A percentile compares a stretch with the other conserved stretches of the same genome.
These are phyloP conservation scores for Penicillium parvum DNA, from an alignment of 495 filamentous ascomycete species.

Conservation along the genomic window DNA sequence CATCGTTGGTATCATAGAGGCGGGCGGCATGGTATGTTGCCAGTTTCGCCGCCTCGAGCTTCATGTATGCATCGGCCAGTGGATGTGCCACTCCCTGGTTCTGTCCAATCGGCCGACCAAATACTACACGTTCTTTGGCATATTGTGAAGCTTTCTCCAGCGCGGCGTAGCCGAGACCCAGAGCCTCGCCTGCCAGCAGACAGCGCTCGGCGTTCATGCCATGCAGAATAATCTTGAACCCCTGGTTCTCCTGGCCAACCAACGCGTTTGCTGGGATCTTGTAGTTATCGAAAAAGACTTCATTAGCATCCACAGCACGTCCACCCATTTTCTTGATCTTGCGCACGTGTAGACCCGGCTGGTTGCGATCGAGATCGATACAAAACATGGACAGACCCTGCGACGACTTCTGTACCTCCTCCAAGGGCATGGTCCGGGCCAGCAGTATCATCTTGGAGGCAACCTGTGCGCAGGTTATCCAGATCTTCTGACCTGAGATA, in stretches of 20 bases:
- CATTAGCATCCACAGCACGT: slow-evolving; percentile 73
- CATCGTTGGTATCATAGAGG: slow-evolving; percentile 62
- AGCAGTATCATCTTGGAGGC: slow-evolving; percentile 74
- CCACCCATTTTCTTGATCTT: slow-evolving; percentile 81
- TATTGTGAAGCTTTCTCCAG: slow-evolving; percentile 61
- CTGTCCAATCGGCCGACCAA: slow-evolving; percentile 65
- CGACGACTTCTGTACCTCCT: slow-evolving; percentile 59
- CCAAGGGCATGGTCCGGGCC: slow-evolving; percentile 64
- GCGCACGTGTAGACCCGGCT: slow-evolving; percentile 56
- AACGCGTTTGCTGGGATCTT: slow-evolving; percentile 53
- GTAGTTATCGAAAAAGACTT: slow-evolving; percentile 80
- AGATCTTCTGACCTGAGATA: slow-evolving; percentile 74
- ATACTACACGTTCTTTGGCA: slow-evolving; percentile 64
- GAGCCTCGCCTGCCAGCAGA: slow-evolving; percentile 70
- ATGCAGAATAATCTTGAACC: slow-evolving; percentile 74
- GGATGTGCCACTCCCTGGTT: slow-evolving; percentile 76
- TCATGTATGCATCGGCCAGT: slow-evolving; percentile 70
- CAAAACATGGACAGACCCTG: slow-evolving; percentile 74
- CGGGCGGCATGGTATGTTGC: slow-evolving; percentile 74
- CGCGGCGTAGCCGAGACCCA: slow-evolving; percentile 72
- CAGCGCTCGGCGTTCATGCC: slow-evolving; percentile 83
- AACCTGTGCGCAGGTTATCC: slow-evolving; percentile 77
- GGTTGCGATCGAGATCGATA: slow-evolving; percentile 60
- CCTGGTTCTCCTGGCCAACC: slow-evolving; percentile 65
- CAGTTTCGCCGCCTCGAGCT: slow-evolving; percentile 72